These are phyloP conservation scores for Botrytis galanthina DNA, from an alignment of 2,329 filamentous ascomycete genomes.

Conservation along the genomic window DNA sequence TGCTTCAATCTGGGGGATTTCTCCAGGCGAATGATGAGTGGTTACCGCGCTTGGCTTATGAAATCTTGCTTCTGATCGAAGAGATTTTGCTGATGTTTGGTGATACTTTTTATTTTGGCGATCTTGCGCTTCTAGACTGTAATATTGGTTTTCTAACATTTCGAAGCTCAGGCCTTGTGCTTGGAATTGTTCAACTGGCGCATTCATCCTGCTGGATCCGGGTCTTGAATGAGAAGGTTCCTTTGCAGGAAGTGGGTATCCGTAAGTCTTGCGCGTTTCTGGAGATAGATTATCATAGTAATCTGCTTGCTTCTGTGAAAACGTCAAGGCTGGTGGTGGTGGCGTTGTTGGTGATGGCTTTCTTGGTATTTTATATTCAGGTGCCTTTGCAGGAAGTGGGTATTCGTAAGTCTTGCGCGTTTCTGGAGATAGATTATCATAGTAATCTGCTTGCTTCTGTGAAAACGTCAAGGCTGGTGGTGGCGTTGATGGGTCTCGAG, in stretches of 20 bases:
- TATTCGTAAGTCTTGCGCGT: not conserved
- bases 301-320: not conserved
- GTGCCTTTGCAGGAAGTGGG: not conserved
- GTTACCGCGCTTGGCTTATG: not conserved
- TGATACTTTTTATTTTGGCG: not conserved
- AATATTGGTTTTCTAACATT: not conserved
- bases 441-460: not conserved
- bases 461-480: not conserved
- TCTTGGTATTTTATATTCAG: not conserved
- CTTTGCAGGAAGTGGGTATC: not conserved
- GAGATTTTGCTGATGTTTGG: not conserved
- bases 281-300: not conserved
- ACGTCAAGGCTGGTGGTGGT: not conserved
- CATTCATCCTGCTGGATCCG: not conserved
- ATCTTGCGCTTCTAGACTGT: not conserved
- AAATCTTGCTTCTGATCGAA: not conserved
- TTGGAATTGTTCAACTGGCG: not conserved
- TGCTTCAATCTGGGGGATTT: not conserved
- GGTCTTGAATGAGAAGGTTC: not conserved
- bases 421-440: not conserved
- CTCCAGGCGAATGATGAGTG: not conserved
- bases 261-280: not conserved
- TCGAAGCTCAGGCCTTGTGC: rapidly evolving
- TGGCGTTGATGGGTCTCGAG: not conserved
- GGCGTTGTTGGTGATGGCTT: too few relatives aligned